Evolutionary conservation across 2,329 filamentous ascomycete genomes (phyloP).

Genomic region (Leptographium galeiforme): DNA sequence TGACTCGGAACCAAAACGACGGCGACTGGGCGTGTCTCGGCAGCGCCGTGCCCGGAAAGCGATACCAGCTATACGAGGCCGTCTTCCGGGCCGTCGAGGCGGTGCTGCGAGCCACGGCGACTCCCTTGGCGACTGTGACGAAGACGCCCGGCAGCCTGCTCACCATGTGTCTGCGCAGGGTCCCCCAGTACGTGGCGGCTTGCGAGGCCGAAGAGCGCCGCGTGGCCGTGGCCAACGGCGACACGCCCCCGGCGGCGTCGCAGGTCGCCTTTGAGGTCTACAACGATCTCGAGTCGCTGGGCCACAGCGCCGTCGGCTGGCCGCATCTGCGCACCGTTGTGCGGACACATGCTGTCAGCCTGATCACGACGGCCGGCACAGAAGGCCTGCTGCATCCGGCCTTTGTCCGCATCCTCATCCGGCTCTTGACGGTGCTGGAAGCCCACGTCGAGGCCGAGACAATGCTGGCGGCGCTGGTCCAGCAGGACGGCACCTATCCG

Average conservation of each 20-base stretch:
- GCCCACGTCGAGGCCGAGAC: constrained; percentile 26
- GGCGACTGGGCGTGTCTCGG: constrained; percentile 19
- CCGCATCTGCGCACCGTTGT: constrained; percentile 29
- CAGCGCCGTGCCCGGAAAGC: constrained; percentile 15
- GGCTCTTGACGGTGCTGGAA: constrained; percentile 24
- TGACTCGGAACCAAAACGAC: background rate
- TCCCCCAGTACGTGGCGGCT: constrained; percentile 32
- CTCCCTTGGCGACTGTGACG: background rate
- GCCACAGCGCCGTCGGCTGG: constrained; percentile 27
- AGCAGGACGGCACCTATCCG: constrained; percentile 1
- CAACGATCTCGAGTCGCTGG: constrained; percentile 31
- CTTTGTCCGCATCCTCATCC: constrained; percentile 26
- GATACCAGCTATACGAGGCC: constrained; percentile 27
- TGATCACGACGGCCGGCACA: constrained; percentile 26
- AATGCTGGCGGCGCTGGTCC: constrained; percentile 23
- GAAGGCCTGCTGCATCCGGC: constrained; percentile 27
- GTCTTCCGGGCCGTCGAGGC: constrained; percentile 17
- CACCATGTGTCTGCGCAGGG: constrained; percentile 32
- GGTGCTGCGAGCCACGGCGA: constrained; percentile 24
- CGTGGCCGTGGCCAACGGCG: constrained; percentile 24
- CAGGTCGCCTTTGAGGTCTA: constrained; percentile 32
- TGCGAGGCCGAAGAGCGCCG: constrained; percentile 28
- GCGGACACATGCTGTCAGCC: constrained; percentile 30
- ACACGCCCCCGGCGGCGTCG: constrained; percentile 20
- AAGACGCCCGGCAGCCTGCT: constrained; percentile 25